phyloP scores from a whole-genome alignment of 2,329 filamentous ascomycete genomes.

The Lecanicillium sp. region DNA sequence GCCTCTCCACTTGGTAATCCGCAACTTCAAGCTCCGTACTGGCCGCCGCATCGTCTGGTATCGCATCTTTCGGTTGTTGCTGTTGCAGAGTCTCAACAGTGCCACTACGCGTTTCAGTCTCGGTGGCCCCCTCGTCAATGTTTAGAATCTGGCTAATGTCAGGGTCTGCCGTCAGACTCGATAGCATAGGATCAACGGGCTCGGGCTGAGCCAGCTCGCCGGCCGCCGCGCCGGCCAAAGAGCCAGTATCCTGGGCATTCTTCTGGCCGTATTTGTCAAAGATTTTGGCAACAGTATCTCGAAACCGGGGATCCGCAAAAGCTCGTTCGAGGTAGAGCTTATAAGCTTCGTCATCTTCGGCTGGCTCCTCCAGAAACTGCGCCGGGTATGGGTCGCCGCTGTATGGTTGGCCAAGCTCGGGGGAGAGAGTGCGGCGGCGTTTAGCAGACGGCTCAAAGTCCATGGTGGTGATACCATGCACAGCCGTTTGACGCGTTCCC shows the following conservation, averaged over 20 bases:
- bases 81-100: too few species aligned
- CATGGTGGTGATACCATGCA: not conserved
- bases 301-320: slow-evolving; percentile 62
- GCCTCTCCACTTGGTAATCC: too few species aligned
- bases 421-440: slow-evolving; percentile 44
- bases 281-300: slow-evolving; percentile 78
- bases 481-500: too few species aligned
- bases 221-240: not conserved
- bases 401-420: slow-evolving; percentile 19
- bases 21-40: too few species aligned
- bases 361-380: slow-evolving; percentile 37
- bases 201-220: not conserved
- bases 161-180: not conserved
- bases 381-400: slow-evolving; percentile 40
- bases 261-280: slow-evolving; percentile 83
- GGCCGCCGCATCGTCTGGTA: too few species aligned
- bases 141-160: too few species aligned
- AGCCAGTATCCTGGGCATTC: too few species aligned
- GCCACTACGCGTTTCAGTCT: too few species aligned
- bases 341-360: slow-evolving; percentile 42
- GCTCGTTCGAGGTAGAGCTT: slow-evolving; percentile 54
- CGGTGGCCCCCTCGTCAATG: too few species aligned
- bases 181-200: not conserved
- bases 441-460: slow-evolving; percentile 49
- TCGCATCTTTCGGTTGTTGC: too few species aligned